Conservation (phyloP, 306 rosid species). For the Gastrolobium villosum region DNA sequence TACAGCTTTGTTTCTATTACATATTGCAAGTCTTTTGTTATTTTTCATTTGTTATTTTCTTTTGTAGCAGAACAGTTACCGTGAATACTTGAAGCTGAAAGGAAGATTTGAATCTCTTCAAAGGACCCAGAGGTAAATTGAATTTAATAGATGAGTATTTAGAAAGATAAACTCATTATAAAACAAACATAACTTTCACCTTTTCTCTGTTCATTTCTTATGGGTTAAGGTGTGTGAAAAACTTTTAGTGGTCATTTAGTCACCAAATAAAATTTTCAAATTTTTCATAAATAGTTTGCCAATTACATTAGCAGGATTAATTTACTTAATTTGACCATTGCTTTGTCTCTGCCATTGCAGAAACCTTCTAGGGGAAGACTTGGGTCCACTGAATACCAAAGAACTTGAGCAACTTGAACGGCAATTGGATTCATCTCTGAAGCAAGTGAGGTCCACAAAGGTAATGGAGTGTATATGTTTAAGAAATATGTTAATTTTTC, state of each 20-base stretch:
- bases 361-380: constrained; percentile 92
- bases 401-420: constrained; percentile 98
- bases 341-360: constrained; percentile 48
- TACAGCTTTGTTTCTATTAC: neutral
- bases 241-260: neutral
- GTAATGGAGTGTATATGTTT: constrained; percentile 45
- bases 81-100: constrained; percentile 93
- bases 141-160: neutral
- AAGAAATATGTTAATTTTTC: neutral
- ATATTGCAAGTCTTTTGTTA: neutral
- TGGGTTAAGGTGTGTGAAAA: neutral
- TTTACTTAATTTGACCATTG: neutral
- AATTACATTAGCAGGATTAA: neutral
- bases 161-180: neutral
- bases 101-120: constrained; percentile 85
- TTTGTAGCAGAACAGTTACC: constrained; percentile 79
- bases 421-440: constrained; percentile 89
- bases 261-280: neutral
- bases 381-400: constrained; percentile 83
- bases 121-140: constrained; percentile 83
- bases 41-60: constrained; percentile 33
- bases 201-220: neutral
- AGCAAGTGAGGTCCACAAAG: constrained; percentile 92
- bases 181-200: neutral
- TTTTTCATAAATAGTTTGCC: neutral